A percentile compares a stretch with the other conserved stretches of the same genome.
Evolutionary conservation across 352 stramenopile genomes (phyloP).

Genomic region (Pythium guiyangense): DNA sequence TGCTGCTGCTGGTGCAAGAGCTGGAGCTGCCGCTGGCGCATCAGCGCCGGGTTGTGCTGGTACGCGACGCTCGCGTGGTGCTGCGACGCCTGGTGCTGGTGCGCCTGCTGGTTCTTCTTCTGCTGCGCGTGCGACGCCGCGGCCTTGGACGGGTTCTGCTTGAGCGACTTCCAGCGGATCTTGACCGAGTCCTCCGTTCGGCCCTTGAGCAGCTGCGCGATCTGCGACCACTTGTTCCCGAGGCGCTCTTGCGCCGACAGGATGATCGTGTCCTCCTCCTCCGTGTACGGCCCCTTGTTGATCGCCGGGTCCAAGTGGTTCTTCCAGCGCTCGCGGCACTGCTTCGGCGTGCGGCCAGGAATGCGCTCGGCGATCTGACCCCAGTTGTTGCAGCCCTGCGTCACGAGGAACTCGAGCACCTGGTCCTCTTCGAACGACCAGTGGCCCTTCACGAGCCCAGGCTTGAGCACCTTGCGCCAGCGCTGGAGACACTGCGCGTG

Average conservation of each 20-base stretch:
- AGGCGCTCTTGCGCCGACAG: constrained; percentile 86
- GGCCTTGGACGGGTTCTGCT: constrained; percentile 82
- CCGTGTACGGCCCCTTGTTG: constrained; percentile 94
- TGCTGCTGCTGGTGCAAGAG: constrained; percentile 72
- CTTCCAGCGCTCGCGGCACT: constrained; percentile 88
- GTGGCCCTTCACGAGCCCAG: constrained; percentile 93
- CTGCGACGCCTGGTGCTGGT: no score
- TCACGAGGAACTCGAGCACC: constrained; percentile 89
- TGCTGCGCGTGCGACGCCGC: constrained; percentile 69
- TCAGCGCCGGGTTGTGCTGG: no score
- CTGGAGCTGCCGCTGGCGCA: constrained; percentile 60
- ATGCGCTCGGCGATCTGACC: no score
- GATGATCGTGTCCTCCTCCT: constrained; percentile 93
- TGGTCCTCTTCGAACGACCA: constrained; percentile 95
- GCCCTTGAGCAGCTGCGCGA: constrained; percentile 90
- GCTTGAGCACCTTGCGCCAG: constrained; percentile 93
- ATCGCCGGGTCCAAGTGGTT: constrained; percentile 89
- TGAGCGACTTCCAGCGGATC: constrained; percentile 89
- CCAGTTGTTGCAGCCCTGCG: no score
- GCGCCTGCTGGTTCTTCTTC: constrained; percentile 79
- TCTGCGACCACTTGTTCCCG: constrained; percentile 96
- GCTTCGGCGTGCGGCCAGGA: constrained; percentile 80
- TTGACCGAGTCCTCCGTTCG: constrained; percentile 93
- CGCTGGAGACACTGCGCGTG: no score
- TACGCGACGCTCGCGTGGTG: no score